Conservation (phyloP, 78 protist genomes). For the Protostelium mycophagum region DNA sequence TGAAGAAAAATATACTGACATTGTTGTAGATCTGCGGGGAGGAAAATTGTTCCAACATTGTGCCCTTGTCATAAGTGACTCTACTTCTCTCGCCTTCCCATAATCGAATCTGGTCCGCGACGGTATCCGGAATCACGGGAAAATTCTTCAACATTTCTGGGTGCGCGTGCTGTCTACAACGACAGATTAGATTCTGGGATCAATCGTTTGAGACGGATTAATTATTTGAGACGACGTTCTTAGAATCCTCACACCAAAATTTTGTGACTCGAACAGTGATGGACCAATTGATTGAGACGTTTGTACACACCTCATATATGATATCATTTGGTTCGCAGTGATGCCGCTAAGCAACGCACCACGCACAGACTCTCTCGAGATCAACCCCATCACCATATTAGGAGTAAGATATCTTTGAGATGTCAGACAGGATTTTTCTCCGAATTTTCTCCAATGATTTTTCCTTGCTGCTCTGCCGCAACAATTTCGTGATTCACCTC, state of each 20-base stretch:
- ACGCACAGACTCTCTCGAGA: neutral
- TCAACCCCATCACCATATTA: neutral
- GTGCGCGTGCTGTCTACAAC: neutral
- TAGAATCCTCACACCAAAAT: neutral
- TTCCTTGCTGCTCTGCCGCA: too few species aligned
- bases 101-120: neutral
- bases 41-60: neutral
- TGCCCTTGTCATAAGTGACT: neutral
- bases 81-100: neutral
- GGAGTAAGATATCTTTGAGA: too few species aligned
- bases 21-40: neutral
- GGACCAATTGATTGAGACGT: too few species aligned
- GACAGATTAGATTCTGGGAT: neutral
- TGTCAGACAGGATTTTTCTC: too few species aligned
- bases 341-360: neutral
- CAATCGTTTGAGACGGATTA: neutral
- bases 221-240: neutral
- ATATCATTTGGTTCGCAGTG: neutral
- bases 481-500: too few species aligned
- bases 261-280: too few species aligned
- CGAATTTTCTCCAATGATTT: too few species aligned
- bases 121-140: neutral
- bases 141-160: neutral
- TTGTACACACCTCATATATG: too few species aligned
- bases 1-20: too few species aligned